Conservation (phyloP, 257 asterid species). For the Forsythia viridissima region DNA sequence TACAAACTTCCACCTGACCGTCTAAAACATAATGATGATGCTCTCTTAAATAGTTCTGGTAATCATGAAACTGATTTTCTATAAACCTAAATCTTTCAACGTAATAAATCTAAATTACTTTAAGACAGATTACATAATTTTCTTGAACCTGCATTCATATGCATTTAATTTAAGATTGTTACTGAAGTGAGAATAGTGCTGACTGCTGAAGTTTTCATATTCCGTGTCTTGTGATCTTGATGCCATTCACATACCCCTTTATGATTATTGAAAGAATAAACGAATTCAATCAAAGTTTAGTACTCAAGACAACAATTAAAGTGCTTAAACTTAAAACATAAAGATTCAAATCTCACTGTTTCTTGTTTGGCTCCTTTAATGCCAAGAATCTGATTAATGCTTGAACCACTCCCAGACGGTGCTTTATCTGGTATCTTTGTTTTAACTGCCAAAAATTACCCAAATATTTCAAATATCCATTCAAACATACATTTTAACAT, state of each 20-base stretch:
- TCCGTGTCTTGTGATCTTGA: not conserved
- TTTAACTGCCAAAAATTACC: too few species aligned
- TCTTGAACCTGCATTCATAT: not conserved
- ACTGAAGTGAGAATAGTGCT: not conserved
- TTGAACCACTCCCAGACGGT: slow-evolving; percentile 47
- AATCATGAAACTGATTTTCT: not conserved
- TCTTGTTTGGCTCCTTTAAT: slow-evolving; percentile 70
- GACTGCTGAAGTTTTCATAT: not conserved
- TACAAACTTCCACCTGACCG: not conserved
- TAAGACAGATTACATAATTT: not conserved
- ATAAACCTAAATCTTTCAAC: not conserved
- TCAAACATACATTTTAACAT: slow-evolving; percentile 3
- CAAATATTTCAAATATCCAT: slow-evolving; percentile 29
- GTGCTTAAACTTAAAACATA: not conserved
- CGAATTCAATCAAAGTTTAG: not conserved
- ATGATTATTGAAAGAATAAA: not conserved
- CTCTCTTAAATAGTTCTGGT: not conserved
- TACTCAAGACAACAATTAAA: not conserved
- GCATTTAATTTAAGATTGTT: not conserved
- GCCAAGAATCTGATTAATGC: slow-evolving; percentile 66
- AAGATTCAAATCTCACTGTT: slow-evolving; percentile 39
- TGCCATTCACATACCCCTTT: too few species aligned
- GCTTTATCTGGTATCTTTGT: slow-evolving; percentile 41
- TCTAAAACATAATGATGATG: not conserved
- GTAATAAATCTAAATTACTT: not conserved